Evolutionary conservation across 2,329 filamentous ascomycete species (phyloP).

Genomic region (Ambrosiella cleistominuta): DNA sequence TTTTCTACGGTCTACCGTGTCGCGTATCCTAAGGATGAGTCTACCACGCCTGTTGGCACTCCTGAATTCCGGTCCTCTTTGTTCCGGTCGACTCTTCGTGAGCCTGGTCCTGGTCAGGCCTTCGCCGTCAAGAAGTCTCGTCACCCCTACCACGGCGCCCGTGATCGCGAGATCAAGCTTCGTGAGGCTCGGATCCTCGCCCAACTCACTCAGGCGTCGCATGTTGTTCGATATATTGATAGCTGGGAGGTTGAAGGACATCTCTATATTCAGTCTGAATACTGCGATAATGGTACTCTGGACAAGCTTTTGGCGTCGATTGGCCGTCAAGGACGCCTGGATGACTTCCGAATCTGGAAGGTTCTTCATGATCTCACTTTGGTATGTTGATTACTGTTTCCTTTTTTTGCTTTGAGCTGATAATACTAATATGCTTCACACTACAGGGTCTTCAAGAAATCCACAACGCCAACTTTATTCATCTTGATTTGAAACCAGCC

Average conservation of each 20-base stretch:
- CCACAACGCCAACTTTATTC: slow-evolving; percentile 71
- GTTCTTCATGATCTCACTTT: slow-evolving; percentile 71
- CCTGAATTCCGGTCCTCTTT: slow-evolving; percentile 23
- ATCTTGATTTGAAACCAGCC: slow-evolving; percentile 70
- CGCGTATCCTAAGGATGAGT: slow-evolving; percentile 22
- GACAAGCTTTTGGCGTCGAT: slow-evolving; percentile 70
- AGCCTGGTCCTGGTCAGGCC: slow-evolving; percentile 39
- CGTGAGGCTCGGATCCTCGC: slow-evolving; percentile 69
- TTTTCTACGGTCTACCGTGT: slow-evolving; percentile 89
- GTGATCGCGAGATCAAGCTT: slow-evolving; percentile 67
- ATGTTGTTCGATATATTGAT: slow-evolving; percentile 68
- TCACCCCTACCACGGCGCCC: slow-evolving; percentile 57
- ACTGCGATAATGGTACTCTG: slow-evolving; percentile 83
- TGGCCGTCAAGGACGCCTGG: slow-evolving; percentile 68
- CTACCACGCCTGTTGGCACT: slow-evolving; percentile 8
- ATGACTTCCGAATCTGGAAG: slow-evolving; percentile 98
- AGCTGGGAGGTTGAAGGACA: slow-evolving; percentile 75
- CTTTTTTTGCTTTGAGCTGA: slow-evolving; percentile 4
- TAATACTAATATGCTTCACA: slow-evolving; percentile 1
- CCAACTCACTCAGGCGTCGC: slow-evolving; percentile 60
- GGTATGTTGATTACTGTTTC: slow-evolving; percentile 37
- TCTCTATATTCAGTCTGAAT: slow-evolving; percentile 95
- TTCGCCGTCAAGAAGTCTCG: slow-evolving; percentile 92
- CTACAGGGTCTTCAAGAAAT: slow-evolving; percentile 71
- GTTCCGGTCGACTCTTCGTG: slow-evolving; percentile 30